phyloP scores from a whole-genome alignment of 352 stramenopile species.

The Phytophthora tentaculata region DNA sequence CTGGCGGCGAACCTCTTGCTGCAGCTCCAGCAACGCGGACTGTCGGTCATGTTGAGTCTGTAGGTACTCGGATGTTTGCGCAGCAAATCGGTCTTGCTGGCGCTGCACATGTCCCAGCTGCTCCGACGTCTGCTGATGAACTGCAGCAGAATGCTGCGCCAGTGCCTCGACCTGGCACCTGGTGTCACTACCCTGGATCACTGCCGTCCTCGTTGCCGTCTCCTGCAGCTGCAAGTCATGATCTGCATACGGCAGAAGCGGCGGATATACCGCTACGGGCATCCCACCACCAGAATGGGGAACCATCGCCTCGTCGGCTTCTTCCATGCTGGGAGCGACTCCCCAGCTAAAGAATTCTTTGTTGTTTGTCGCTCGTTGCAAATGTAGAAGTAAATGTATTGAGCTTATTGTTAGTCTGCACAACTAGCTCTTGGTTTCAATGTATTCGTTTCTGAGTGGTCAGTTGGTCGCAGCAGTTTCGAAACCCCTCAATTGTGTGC shows the following conservation, averaged over 20 bases:
- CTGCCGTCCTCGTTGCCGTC: neutral
- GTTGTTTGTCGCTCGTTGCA: constrained; percentile 1
- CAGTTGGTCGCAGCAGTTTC: too few relatives aligned
- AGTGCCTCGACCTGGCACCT: constrained; percentile 16
- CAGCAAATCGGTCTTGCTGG: constrained; percentile 20
- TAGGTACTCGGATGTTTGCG: too few relatives aligned
- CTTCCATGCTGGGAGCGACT: constrained; percentile 5
- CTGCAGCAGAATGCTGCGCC: constrained; percentile 15
- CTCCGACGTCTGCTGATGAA: constrained; percentile 5
- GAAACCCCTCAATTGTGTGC: too few relatives aligned
- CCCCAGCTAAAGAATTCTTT: constrained; percentile 9
- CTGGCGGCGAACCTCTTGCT: too few relatives aligned
- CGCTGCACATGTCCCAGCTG: constrained; percentile 14
- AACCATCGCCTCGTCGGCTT: constrained; percentile 2
- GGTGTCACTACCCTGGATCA: constrained; percentile 1
- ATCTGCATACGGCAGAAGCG: neutral
- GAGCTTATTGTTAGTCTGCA: neutral
- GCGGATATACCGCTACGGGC: neutral
- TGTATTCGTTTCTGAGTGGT: too few relatives aligned
- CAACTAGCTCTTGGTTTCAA: too few relatives aligned
- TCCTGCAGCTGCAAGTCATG: neutral
- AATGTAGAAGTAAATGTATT: constrained; percentile 11
- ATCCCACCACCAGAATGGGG: neutral
- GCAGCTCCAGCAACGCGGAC: too few relatives aligned
- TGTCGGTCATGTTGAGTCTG: too few relatives aligned